phyloP scores from a whole-genome alignment of 139 green algal genomes.

The Micractinium sp. region DNA sequence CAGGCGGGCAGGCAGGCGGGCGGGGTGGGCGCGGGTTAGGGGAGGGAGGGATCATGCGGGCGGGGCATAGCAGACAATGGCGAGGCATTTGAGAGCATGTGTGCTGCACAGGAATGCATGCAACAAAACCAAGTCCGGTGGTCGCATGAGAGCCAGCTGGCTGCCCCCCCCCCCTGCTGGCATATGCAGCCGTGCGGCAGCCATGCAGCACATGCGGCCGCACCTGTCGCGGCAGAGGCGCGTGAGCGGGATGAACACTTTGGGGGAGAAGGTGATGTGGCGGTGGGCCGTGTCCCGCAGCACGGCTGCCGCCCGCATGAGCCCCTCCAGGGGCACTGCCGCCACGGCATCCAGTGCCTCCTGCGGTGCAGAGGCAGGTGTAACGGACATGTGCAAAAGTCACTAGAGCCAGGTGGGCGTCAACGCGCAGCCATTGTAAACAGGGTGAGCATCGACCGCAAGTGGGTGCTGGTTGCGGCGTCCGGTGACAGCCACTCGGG shows the following conservation, averaged over 20 bases:
- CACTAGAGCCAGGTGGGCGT: too few relatives aligned
- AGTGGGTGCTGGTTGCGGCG: too few relatives aligned
- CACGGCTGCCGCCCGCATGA: slow-evolving; percentile 47
- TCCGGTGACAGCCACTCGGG: too few relatives aligned
- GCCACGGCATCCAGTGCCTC: not conserved
- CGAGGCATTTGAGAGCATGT: too few relatives aligned
- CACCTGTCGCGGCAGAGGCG: slow-evolving; percentile 81
- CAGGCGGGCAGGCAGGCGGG: not conserved
- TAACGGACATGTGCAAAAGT: too few relatives aligned
- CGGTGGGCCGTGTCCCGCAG: slow-evolving; percentile 47
- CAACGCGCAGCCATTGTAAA: too few relatives aligned
- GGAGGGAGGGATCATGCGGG: not conserved
- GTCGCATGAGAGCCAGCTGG: too few relatives aligned
- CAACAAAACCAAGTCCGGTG: too few relatives aligned
- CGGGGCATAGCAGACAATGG: not conserved
- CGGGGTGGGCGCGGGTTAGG: too few relatives aligned
- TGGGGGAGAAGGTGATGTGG: slow-evolving; percentile 86
- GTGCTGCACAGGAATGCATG: too few relatives aligned
- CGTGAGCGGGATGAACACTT: slow-evolving; percentile 93
- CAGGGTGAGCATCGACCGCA: not conserved
- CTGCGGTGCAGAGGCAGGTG: not conserved
- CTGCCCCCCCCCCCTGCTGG: too few relatives aligned
- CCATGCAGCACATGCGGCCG: not conserved
- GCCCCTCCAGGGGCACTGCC: slow-evolving; percentile 31
- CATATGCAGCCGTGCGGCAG: too few relatives aligned